These are phyloP conservation scores for Phyllosticta paracitricarpa DNA, from an alignment of 2,329 filamentous ascomycete genomes.

Conservation along the genomic window DNA sequence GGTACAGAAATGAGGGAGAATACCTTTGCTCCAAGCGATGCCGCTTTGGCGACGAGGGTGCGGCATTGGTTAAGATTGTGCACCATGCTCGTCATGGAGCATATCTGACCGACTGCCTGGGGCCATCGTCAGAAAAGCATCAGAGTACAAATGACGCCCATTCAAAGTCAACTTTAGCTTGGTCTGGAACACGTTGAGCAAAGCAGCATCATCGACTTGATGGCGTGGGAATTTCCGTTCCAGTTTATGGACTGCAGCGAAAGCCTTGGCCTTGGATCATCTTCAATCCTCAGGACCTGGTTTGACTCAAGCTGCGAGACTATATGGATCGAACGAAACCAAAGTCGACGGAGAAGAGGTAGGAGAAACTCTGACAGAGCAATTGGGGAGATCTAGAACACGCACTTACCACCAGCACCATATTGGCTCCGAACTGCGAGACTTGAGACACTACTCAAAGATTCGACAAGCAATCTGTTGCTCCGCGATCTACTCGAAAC, in stretches of 20 bases:
- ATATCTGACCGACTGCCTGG: conserved; percentile 82
- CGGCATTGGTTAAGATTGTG: conserved; percentile 75
- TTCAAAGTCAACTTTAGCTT: too few species aligned
- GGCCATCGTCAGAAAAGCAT: background rate
- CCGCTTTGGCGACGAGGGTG: conserved; percentile 60
- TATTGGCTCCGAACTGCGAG: background rate
- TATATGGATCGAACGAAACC: background rate
- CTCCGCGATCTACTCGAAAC: too few species aligned
- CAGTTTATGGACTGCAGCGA: too few species aligned
- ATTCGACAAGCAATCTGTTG: background rate
- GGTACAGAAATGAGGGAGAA: background rate
- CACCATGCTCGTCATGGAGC: conserved; percentile 67
- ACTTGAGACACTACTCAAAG: background rate
- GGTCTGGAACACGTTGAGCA: too few species aligned
- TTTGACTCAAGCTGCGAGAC: background rate
- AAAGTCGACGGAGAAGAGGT: background rate
- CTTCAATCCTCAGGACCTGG: too few species aligned
- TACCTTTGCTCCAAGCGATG: conserved; percentile 68
- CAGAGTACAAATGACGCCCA: background rate
- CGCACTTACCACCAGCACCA: background rate
- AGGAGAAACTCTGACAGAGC: background rate
- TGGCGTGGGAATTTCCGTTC: too few species aligned
- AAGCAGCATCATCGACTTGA: too few species aligned
- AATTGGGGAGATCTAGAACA: background rate
- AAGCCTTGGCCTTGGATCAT: too few species aligned